Evolutionary conservation across 768 basidiomycete genomes (phyloP).

Genomic region (Amanita fuliginea): DNA sequence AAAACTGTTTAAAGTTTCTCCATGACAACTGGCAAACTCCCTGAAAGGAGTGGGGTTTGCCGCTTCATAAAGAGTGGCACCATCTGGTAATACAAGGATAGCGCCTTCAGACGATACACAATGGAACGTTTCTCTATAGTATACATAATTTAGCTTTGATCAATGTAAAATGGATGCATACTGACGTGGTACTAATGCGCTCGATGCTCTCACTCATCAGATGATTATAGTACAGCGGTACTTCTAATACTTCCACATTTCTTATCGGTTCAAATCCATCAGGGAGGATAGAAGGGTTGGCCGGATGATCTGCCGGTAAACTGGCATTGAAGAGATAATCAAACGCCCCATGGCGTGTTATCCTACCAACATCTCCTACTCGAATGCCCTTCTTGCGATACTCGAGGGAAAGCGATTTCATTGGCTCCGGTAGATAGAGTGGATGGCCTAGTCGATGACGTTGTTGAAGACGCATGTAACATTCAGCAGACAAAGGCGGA

Average conservation of each 20-base stretch:
- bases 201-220: not conserved
- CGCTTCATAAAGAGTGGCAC: slow-evolving; percentile 6
- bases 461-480: too few species aligned
- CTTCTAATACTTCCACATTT: not conserved
- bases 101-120: slow-evolving; percentile 8
- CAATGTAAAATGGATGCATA: not conserved
- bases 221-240: not conserved
- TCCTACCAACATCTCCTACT: too few species aligned
- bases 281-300: slow-evolving; percentile 17
- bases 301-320: slow-evolving; percentile 12
- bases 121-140: not conserved
- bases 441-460: too few species aligned
- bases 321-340: slow-evolving; percentile 18
- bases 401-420: too few species aligned
- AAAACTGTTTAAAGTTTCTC: slow-evolving; percentile 10
- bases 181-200: not conserved
- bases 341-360: too few species aligned
- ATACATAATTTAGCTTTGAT: not conserved
- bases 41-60: not conserved
- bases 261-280: slow-evolving; percentile 12
- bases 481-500: too few species aligned
- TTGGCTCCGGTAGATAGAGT: too few species aligned
- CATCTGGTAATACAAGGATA: slow-evolving; percentile 10
- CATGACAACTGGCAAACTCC: slow-evolving; percentile 9
- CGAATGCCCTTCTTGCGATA: too few species aligned